Percentiles rank a stretch among this genome's conserved stretches.
Evolutionary conservation across 352 stramenopile genomes (phyloP).

Genomic region (Phytophthora rubi): DNA sequence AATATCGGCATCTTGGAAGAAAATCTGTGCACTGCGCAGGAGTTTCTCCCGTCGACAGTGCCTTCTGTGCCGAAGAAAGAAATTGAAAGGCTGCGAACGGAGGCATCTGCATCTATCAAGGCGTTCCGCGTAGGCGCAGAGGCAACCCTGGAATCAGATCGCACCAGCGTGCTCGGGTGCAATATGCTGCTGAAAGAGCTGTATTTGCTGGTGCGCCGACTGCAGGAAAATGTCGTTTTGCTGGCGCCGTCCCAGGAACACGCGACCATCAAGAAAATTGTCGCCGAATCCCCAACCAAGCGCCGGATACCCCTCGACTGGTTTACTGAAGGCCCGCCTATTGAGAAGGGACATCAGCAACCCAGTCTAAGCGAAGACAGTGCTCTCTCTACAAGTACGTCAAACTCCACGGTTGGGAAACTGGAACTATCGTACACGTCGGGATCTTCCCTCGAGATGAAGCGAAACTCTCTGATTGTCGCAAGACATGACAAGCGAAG

Average conservation of each 20-base stretch:
- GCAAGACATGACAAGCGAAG: constrained; percentile 39
- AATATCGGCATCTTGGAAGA: constrained; percentile 81
- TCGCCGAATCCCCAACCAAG: constrained; percentile 66
- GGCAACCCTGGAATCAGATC: constrained; percentile 31
- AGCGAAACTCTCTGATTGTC: constrained; percentile 30
- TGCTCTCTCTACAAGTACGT: constrained; percentile 40
- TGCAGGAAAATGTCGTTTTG: constrained; percentile 66
- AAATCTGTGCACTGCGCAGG: constrained; percentile 63
- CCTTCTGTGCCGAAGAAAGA: constrained; percentile 62
- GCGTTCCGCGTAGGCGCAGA: constrained; percentile 44
- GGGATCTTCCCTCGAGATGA: constrained; percentile 54
- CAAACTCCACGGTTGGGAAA: constrained; percentile 44
- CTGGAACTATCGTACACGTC: constrained; percentile 51
- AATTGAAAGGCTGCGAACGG: constrained; percentile 53
- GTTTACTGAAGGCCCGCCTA: constrained; percentile 59
- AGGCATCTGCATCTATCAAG: constrained; percentile 46
- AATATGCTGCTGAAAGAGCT: constrained; percentile 71
- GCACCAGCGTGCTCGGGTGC: constrained; percentile 69
- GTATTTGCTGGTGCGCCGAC: constrained; percentile 56
- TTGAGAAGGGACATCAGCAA: constrained; percentile 35
- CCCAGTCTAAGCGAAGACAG: constrained; percentile 48
- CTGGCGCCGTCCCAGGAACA: constrained; percentile 67
- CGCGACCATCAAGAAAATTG: constrained; percentile 79
- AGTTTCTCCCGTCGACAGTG: constrained; percentile 65
- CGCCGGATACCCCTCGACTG: constrained; percentile 80